A percentile compares a stretch with the other conserved stretches of the same genome.
Evolutionary conservation across 306 rosid species (phyloP).

Genomic region (Citrullus colocynthis): DNA sequence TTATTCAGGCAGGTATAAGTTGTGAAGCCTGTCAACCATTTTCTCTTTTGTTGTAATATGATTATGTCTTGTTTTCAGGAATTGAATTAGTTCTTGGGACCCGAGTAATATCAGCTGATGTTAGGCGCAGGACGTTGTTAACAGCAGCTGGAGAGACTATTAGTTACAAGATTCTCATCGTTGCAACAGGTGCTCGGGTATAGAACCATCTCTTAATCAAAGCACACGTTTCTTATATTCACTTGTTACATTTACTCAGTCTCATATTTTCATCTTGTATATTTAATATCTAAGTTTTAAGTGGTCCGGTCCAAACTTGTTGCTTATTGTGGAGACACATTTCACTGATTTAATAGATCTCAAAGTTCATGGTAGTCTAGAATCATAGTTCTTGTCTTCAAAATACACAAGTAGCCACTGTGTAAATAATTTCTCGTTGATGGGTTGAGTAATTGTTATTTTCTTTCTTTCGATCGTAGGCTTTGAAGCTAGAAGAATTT

Average conservation of each 20-base stretch:
- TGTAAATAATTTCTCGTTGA: neutral
- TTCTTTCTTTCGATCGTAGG: constrained; percentile 24
- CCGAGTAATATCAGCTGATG: constrained; percentile 81
- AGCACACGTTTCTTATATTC: neutral
- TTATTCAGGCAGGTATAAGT: neutral
- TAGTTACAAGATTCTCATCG: constrained; percentile 79
- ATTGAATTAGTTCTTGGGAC: constrained; percentile 94
- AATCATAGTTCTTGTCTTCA: neutral
- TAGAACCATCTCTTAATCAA: constrained; percentile 26
- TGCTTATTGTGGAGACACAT: neutral
- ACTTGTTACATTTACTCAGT: neutral
- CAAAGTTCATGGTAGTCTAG: neutral
- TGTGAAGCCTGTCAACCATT: neutral
- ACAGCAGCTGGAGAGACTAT: constrained; percentile 91
- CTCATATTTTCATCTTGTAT: neutral
- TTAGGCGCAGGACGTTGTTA: constrained; percentile 77
- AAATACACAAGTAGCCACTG: neutral
- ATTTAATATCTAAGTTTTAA: neutral
- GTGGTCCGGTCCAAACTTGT: neutral
- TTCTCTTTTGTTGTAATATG: neutral
- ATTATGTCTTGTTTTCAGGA: constrained; percentile 23
- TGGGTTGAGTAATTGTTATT: neutral
- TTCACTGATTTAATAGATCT: neutral
- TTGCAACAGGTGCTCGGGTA: constrained; percentile 99
- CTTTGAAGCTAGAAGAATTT: constrained; percentile 91